Percentiles rank a stretch among this genome's conserved stretches.
Evolutionary conservation across 164 flowering plant species (phyloP).

Genomic region (Saururus chinensis): DNA sequence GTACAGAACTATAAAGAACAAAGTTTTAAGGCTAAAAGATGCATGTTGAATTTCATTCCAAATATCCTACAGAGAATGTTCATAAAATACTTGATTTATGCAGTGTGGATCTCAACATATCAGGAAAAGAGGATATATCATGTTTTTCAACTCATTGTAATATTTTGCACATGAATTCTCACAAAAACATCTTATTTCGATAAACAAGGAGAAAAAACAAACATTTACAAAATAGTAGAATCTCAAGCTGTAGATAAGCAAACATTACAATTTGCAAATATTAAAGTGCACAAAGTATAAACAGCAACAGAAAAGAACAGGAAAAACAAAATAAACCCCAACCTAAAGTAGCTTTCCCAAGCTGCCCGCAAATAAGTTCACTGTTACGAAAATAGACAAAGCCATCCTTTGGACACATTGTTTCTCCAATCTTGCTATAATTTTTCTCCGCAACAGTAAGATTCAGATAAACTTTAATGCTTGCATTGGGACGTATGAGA

Average conservation of each 20-base stretch:
- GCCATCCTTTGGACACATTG: constrained; percentile 92
- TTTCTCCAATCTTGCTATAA: constrained; percentile 39
- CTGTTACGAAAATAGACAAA: constrained; percentile 89
- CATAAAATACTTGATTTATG: no score
- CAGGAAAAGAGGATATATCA: no score
- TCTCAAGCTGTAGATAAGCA: not conserved
- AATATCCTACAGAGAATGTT: no score
- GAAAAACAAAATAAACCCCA: not conserved
- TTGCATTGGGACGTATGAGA: constrained; percentile 71
- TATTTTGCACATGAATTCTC: no score
- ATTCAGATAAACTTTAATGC: constrained; percentile 68
- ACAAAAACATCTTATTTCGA: no score
- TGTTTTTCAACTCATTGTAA: no score
- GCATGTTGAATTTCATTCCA: no score
- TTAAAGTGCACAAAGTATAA: not conserved
- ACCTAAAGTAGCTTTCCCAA: constrained; percentile 97
- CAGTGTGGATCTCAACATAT: no score
- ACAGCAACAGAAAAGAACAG: not conserved
- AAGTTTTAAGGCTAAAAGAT: no score
- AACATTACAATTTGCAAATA: not conserved
- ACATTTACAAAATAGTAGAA: no score
- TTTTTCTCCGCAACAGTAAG: constrained; percentile 62
- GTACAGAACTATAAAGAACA: no score
- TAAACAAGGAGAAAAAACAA: no score
- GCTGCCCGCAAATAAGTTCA: constrained; percentile 84